Percentiles rank a stretch among this genome's conserved stretches.
phyloP scores from a whole-genome alignment of 23 red algal genomes.

The Gracilariopsis chorda region DNA sequence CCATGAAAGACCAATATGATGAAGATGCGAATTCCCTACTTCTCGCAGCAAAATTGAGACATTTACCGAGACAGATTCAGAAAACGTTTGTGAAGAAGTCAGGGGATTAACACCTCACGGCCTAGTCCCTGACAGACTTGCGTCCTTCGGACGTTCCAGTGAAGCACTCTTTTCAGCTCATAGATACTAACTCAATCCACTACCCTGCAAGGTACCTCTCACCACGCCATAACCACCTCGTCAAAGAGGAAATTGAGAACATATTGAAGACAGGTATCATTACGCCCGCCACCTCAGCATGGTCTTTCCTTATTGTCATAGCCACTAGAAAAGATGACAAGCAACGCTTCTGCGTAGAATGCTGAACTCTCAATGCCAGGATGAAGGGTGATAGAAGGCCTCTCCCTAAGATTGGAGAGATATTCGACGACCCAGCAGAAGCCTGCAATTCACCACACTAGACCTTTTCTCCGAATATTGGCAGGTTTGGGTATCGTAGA shows the following conservation, averaged over 20 bases:
- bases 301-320: conserved; percentile 20
- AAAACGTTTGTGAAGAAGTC: too few species aligned
- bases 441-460: not conserved
- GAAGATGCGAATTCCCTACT: not conserved
- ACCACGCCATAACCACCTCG: not conserved
- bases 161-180: not conserved
- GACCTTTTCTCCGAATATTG: conserved; percentile 18
- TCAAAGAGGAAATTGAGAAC: not conserved
- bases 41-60: not conserved
- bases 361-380: not conserved
- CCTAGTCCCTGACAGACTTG: too few species aligned
- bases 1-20: not conserved
- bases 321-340: conserved; percentile 33
- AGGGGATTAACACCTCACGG: too few species aligned
- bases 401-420: conserved; percentile 10
- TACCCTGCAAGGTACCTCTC: not conserved
- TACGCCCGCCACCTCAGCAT: not conserved
- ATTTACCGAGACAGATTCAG: not conserved
- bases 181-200: not conserved
- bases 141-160: not conserved
- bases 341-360: not conserved
- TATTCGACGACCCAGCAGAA: not conserved
- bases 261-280: not conserved
- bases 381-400: not conserved
- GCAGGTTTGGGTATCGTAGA: not conserved